Conservation (phyloP, 2,329 filamentous ascomycete genomes). For the Trichoderma brevicompactum region DNA sequence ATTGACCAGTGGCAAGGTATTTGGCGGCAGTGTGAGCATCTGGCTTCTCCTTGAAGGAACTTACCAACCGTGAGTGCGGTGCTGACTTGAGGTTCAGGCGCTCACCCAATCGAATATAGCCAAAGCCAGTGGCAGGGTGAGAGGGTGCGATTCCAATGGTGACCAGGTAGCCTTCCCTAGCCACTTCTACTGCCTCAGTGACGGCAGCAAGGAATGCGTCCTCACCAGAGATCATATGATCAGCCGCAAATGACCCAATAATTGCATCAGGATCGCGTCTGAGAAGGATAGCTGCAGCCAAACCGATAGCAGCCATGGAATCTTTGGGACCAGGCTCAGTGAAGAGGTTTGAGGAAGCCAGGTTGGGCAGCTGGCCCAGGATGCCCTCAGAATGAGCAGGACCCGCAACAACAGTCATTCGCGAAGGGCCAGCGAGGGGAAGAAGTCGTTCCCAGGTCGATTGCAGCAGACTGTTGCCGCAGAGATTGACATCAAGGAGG, state of each 20-base stretch:
- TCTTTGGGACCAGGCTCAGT: slow-evolving; percentile 38
- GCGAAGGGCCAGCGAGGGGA: slow-evolving; percentile 35
- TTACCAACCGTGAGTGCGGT: slow-evolving; percentile 34
- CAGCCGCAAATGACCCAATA: slow-evolving; percentile 37
- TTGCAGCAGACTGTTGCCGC: slow-evolving; percentile 36
- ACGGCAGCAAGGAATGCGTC: slow-evolving; percentile 37
- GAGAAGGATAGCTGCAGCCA: slow-evolving; percentile 36
- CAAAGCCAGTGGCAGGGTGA: slow-evolving; percentile 37
- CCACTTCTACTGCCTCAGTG: slow-evolving; percentile 36
- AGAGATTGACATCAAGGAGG: slow-evolving; percentile 36
- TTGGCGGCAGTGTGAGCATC: slow-evolving; percentile 37
- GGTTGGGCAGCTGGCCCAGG: slow-evolving; percentile 34
- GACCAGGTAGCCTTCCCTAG: slow-evolving; percentile 36
- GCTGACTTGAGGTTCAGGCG: slow-evolving; percentile 32
- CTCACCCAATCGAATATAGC: slow-evolving; percentile 37
- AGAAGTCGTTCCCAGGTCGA: slow-evolving; percentile 37
- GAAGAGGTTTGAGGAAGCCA: slow-evolving; percentile 34
- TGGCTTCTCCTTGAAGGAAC: slow-evolving; percentile 38
- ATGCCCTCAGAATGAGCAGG: slow-evolving; percentile 36
- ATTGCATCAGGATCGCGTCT: slow-evolving; percentile 35
- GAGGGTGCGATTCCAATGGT: slow-evolving; percentile 38
- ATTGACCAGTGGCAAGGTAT: slow-evolving; percentile 37
- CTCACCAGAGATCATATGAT: slow-evolving; percentile 38
- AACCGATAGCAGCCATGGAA: slow-evolving; percentile 38
- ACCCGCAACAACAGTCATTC: slow-evolving; percentile 37